Conservation (phyloP, 1,284 basidiomycete species). For the Boletellus deceptivus region DNA sequence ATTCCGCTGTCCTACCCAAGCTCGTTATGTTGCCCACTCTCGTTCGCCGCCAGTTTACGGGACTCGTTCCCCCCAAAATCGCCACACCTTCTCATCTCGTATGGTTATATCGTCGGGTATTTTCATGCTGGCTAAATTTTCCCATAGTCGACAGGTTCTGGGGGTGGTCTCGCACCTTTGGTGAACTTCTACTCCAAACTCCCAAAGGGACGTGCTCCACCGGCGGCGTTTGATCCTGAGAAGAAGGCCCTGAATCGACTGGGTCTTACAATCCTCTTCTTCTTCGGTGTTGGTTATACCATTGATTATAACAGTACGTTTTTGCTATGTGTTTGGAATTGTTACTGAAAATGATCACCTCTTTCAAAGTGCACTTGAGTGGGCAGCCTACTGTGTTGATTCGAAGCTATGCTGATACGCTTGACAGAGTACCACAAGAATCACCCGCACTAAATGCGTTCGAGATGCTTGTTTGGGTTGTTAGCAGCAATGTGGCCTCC, state of each 20-base stretch:
- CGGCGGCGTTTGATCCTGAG: slow-evolving; percentile 68
- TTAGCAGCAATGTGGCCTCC: slow-evolving; percentile 3
- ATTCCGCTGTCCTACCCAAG: slow-evolving; percentile 19
- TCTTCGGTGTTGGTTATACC: slow-evolving; percentile 86
- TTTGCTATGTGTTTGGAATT: neutral
- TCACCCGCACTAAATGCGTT: slow-evolving; percentile 59
- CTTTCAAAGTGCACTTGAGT: slow-evolving; percentile 72
- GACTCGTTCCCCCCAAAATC: slow-evolving; percentile 92
- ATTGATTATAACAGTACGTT: slow-evolving; percentile 89
- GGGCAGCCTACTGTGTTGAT: slow-evolving; percentile 33
- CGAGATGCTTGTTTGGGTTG: neutral
- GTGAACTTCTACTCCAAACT: slow-evolving; percentile 95
- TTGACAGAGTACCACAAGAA: slow-evolving; percentile 83
- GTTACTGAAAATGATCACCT: slow-evolving; percentile 2
- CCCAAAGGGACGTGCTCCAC: slow-evolving; percentile 75
- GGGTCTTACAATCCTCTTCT: slow-evolving; percentile 67
- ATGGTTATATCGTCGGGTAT: slow-evolving; percentile 29
- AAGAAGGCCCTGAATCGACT: slow-evolving; percentile 82
- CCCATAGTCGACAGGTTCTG: slow-evolving; percentile 70
- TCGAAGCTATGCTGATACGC: slow-evolving; percentile 21
- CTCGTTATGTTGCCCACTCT: slow-evolving; percentile 75
- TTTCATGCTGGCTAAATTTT: slow-evolving; percentile 2
- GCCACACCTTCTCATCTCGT: slow-evolving; percentile 88
- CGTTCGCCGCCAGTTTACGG: slow-evolving; percentile 76
- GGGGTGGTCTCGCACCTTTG: slow-evolving; percentile 77